A percentile compares a stretch with the other conserved stretches of the same genome.
Conservation (phyloP, 2,329 filamentous ascomycete genomes). For the Chrysoporthe cubensis region DNA sequence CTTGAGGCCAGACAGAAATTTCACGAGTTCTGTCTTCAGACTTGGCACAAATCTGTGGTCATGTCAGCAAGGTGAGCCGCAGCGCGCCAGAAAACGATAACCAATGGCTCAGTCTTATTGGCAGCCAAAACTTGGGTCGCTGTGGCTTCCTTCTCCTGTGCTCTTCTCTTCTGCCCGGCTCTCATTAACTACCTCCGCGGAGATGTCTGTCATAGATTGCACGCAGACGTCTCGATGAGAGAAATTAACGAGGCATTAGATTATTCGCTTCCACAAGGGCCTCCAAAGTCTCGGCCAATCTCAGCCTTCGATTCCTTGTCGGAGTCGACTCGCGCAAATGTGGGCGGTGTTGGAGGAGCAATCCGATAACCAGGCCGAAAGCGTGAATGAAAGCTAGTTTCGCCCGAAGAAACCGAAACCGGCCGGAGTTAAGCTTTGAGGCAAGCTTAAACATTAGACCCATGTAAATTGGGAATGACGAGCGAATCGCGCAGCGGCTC, state of each 20-base stretch:
- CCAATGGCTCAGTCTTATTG: background rate
- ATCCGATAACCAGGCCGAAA: background rate
- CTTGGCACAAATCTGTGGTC: too few species aligned
- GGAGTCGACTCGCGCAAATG: background rate
- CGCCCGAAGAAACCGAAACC: background rate
- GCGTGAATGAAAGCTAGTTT: background rate
- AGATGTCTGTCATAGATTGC: background rate
- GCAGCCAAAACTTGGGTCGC: background rate
- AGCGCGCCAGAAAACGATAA: background rate
- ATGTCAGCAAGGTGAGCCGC: too few species aligned
- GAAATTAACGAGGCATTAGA: background rate
- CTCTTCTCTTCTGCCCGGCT: background rate
- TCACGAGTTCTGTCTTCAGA: too few species aligned
- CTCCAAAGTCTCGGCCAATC: background rate
- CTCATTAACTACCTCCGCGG: background rate
- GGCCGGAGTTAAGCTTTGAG: background rate
- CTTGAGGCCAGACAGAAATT: too few species aligned
- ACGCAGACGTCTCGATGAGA: background rate
- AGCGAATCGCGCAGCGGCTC: background rate
- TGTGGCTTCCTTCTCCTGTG: background rate
- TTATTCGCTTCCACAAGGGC: background rate
- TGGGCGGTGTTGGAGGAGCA: background rate
- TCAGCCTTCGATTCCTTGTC: background rate
- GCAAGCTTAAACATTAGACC: background rate
- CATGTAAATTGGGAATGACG: background rate